These are phyloP conservation scores for Bipolaris victoriae DNA, from an alignment of 2,329 filamentous ascomycete species.

Conservation along the genomic window DNA sequence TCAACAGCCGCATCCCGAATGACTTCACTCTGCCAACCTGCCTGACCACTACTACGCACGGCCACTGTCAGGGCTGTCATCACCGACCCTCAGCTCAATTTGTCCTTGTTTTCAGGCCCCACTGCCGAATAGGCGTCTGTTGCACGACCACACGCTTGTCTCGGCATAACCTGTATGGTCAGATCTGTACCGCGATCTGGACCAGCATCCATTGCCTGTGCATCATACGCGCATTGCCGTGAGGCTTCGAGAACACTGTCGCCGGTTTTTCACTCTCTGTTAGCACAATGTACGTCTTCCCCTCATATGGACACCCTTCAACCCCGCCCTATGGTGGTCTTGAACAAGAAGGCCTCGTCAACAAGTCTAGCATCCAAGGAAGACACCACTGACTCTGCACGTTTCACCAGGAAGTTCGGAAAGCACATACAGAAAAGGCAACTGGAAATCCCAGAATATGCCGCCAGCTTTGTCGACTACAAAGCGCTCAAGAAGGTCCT, in stretches of 20 bases:
- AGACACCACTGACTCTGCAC: conserved; percentile 47
- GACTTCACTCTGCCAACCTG: conserved; percentile 38
- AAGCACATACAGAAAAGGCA: conserved; percentile 99
- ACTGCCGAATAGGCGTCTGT: conserved; percentile 36
- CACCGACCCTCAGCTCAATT: conserved; percentile 29
- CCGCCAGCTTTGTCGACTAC: conserved; percentile 98
- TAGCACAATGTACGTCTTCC: conserved; percentile 48
- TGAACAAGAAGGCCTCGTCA: conserved; percentile 44
- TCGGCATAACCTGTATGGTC: conserved; percentile 43
- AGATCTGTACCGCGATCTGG: conserved; percentile 30
- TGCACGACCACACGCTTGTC: conserved; percentile 37
- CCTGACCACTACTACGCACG: conserved; percentile 38
- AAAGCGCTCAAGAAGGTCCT: conserved; percentile 97
- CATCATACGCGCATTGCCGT: conserved; percentile 33
- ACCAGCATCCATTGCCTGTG: conserved; percentile 41
- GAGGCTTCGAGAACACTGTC: conserved; percentile 26
- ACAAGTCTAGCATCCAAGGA: conserved; percentile 47
- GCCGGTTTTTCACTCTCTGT: conserved; percentile 29
- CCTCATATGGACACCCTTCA: conserved; percentile 44
- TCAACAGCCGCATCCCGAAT: conserved; percentile 30
- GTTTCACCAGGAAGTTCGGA: conserved; percentile 87
- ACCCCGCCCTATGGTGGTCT: conserved; percentile 35
- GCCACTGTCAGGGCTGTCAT: conserved; percentile 27
- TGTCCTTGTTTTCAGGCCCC: conserved; percentile 36
- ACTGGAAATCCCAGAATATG: conserved; percentile 99